phyloP scores from a whole-genome alignment of 805 yeast species.

The Brettanomyces anomalus region DNA sequence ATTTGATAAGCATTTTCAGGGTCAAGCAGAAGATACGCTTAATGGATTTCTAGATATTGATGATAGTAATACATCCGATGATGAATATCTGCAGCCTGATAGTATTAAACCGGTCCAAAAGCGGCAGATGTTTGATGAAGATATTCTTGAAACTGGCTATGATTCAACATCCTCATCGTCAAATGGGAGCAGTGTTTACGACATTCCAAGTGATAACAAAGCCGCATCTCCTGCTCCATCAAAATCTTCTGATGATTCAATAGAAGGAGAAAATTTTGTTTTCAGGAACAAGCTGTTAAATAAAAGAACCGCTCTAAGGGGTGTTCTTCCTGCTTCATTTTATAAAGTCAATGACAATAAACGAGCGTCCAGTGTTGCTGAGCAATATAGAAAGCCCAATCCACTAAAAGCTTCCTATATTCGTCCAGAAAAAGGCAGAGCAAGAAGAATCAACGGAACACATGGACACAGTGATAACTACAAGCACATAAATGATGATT shows the following conservation, averaged over 20 bases:
- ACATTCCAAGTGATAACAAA: slow-evolving; percentile 1
- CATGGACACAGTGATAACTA: neutral
- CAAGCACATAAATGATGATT: too few relatives aligned
- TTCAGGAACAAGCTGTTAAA: slow-evolving; percentile 14
- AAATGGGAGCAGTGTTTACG: slow-evolving; percentile 5
- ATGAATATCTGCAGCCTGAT: slow-evolving; percentile 9
- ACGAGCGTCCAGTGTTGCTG: neutral
- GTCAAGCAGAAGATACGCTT: slow-evolving; percentile 8
- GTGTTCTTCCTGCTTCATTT: slow-evolving; percentile 22
- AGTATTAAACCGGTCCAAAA: too few relatives aligned
- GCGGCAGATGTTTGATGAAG: neutral
- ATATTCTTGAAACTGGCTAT: neutral
- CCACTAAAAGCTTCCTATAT: neutral
- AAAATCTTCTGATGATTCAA: neutral
- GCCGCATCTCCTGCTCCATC: neutral
- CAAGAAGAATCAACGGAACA: slow-evolving; percentile 8
- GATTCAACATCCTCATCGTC: slow-evolving; percentile 3
- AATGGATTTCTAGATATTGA: neutral
- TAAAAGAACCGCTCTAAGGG: slow-evolving; percentile 15
- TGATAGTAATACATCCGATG: slow-evolving; percentile 6
- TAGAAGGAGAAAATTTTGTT: slow-evolving; percentile 8
- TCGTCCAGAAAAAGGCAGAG: slow-evolving; percentile 9
- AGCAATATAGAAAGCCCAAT: neutral
- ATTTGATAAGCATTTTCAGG: slow-evolving; percentile 2
- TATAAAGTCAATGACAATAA: slow-evolving; percentile 8